These are phyloP conservation scores for Tympanopsis confertula DNA, from an alignment of 2,329 filamentous ascomycete species.

Conservation along the genomic window DNA sequence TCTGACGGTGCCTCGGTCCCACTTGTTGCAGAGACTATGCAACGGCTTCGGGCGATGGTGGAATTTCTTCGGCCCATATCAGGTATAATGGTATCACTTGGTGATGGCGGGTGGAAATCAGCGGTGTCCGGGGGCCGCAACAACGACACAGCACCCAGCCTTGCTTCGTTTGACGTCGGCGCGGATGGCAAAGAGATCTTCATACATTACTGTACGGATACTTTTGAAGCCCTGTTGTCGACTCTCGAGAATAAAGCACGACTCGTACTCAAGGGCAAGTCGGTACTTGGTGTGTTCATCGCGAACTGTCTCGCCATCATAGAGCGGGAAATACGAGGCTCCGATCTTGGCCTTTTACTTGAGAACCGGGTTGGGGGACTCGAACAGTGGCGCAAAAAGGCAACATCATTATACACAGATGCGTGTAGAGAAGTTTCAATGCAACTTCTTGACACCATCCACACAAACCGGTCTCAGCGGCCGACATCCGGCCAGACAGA, in stretches of 20 bases:
- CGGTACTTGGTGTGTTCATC: conserved; percentile 74
- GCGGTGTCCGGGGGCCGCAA: conserved; percentile 39
- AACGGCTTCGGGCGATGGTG: conserved; percentile 74
- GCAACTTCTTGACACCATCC: conserved; percentile 79
- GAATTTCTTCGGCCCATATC: conserved; percentile 76
- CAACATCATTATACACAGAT: conserved; percentile 69
- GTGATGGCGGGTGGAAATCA: conserved; percentile 79
- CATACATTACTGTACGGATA: conserved; percentile 79
- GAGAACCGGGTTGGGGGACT: conserved; percentile 53
- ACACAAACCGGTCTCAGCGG: conserved; percentile 66
- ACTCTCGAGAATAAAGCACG: conserved; percentile 67
- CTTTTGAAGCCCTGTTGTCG: conserved; percentile 68
- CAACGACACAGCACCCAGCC: conserved; percentile 53
- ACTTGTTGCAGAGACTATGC: conserved; percentile 74
- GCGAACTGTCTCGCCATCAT: conserved; percentile 79
- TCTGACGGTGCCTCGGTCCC: conserved; percentile 68
- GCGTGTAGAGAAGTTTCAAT: conserved; percentile 80
- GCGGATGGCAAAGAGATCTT: conserved; percentile 83
- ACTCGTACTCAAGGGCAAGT: conserved; percentile 63
- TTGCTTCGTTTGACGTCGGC: conserved; percentile 73
- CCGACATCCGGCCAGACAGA: conserved; percentile 69
- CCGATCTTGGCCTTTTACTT: conserved; percentile 66
- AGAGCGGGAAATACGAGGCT: conserved; percentile 72
- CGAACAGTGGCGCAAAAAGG: conserved; percentile 80
- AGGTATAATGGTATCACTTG: conserved; percentile 81